A percentile compares a stretch with the other conserved stretches of the same genome.
Conservation (phyloP, 768 basidiomycete species). For the Pseudohyphozyma bogoriensis region DNA sequence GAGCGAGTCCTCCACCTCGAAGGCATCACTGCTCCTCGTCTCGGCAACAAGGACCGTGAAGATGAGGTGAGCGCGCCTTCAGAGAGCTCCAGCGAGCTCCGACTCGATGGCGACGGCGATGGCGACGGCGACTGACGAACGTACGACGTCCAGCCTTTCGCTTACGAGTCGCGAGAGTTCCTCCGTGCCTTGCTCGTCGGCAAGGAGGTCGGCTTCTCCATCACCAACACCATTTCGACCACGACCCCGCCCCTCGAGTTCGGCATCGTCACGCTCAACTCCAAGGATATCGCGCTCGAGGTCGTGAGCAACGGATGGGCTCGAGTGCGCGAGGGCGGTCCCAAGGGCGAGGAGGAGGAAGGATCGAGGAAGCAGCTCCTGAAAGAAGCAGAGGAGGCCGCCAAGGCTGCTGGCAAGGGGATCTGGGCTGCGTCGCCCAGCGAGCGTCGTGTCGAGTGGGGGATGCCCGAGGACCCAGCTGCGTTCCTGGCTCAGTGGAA, state of each 20-base stretch:
- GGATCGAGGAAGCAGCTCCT: slow-evolving; percentile 62
- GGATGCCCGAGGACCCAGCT: slow-evolving; percentile 82
- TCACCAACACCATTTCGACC: slow-evolving; percentile 62
- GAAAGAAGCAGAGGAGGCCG: slow-evolving; percentile 65
- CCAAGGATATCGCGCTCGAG: slow-evolving; percentile 62
- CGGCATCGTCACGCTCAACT: slow-evolving; percentile 49
- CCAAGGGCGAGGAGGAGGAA: slow-evolving; percentile 52
- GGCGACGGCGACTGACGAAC: slow-evolving; percentile 7
- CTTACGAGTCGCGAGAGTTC: slow-evolving; percentile 88
- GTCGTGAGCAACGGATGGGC: slow-evolving; percentile 86
- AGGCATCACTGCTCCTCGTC: slow-evolving; percentile 70
- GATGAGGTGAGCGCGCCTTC: slow-evolving; percentile 74
- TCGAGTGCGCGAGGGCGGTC: slow-evolving; percentile 64
- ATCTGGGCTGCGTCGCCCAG: slow-evolving; percentile 36
- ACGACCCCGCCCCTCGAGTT: slow-evolving; percentile 63
- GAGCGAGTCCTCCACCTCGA: slow-evolving; percentile 74
- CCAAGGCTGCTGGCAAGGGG: slow-evolving; percentile 41
- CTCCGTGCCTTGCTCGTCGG: slow-evolving; percentile 75
- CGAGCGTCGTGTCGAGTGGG: slow-evolving; percentile 64
- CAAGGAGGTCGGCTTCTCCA: slow-evolving; percentile 75
- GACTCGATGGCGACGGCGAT: neutral
- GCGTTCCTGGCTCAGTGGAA: slow-evolving; percentile 85
- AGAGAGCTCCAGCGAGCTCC: neutral
- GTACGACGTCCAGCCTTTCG: slow-evolving; percentile 79
- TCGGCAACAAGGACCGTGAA: slow-evolving; percentile 70